These are phyloP conservation scores for Plasmopara viticola DNA, from an alignment of 352 stramenopile genomes.

Conservation along the genomic window DNA sequence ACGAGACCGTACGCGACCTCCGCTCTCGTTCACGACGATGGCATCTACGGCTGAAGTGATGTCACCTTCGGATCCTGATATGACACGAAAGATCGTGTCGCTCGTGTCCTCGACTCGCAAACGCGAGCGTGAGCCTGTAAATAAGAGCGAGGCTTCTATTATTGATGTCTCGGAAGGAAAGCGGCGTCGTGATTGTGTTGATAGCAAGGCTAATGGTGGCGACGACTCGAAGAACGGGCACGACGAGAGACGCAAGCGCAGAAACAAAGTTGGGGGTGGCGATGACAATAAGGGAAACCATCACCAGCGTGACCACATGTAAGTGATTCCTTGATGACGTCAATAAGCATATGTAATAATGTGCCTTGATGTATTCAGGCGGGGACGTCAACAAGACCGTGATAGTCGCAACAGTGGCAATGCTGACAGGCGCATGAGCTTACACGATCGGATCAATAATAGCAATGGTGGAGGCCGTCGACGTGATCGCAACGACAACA, in stretches of 20 bases:
- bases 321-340: constrained; percentile 9
- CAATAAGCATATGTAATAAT: constrained; percentile 1
- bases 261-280: constrained; percentile 33
- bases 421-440: constrained; percentile 15
- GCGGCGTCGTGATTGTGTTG: constrained; percentile 35
- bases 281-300: constrained; percentile 23
- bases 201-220: constrained; percentile 6
- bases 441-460: constrained; percentile 22
- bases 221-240: constrained; percentile 24
- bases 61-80: constrained; percentile 14
- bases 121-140: constrained; percentile 43
- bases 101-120: constrained; percentile 66
- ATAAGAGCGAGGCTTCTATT: constrained; percentile 10
- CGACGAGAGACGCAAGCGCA: constrained; percentile 53
- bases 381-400: constrained; percentile 26
- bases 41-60: constrained; percentile 7
- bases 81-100: constrained; percentile 66
- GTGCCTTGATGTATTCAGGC: constrained; percentile 11
- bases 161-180: constrained; percentile 30
- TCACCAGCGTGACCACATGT: constrained; percentile 55
- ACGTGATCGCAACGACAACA: constrained; percentile 35
- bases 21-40: constrained; percentile 14
- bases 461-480: constrained; percentile 19
- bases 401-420: constrained; percentile 18
- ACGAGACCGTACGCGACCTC: constrained; percentile 25